Percentiles rank a stretch among this genome's conserved stretches.
phyloP scores from a whole-genome alignment of 345 rosid genomes.

The Populus simonii region DNA sequence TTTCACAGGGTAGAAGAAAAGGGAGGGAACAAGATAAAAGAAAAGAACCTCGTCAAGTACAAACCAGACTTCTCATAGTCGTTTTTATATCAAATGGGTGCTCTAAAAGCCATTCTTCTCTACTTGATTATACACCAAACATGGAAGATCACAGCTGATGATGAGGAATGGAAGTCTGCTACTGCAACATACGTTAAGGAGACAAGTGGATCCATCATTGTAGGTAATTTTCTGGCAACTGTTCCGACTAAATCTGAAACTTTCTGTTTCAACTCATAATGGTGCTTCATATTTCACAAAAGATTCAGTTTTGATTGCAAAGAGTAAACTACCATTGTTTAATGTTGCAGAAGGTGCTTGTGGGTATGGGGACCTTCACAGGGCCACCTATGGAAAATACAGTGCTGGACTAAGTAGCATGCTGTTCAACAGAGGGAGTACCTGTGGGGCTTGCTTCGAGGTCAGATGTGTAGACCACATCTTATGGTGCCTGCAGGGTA shows the following conservation, averaged over 20 bases:
- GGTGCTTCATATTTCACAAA: neutral
- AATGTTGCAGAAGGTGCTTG: constrained; percentile 78
- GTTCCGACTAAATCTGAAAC: neutral
- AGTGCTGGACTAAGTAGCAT: constrained; percentile 78
- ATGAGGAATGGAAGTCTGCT: constrained; percentile 71
- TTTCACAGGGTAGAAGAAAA: constrained; percentile 7
- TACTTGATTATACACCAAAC: constrained; percentile 33
- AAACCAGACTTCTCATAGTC: constrained; percentile 8
- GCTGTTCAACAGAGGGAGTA: constrained; percentile 76
- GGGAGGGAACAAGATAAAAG: constrained; percentile 11
- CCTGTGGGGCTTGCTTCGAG: constrained; percentile 89
- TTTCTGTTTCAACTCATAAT: neutral
- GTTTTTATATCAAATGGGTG: constrained; percentile 33
- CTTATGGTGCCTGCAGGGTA: constrained; percentile 76
- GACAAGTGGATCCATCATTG: constrained; percentile 55
- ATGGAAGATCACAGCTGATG: constrained; percentile 32
- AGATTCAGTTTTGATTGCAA: neutral
- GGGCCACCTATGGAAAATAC: constrained; percentile 60
- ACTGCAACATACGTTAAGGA: constrained; percentile 75
- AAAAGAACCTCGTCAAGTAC: constrained; percentile 4
- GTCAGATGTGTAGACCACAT: constrained; percentile 86
- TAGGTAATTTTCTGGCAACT: constrained; percentile 42
- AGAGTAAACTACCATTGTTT: neutral
- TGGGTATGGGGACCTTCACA: constrained; percentile 82
- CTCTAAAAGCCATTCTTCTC: constrained; percentile 35